Percentiles rank a stretch among this genome's conserved stretches.
Conservation (phyloP, 768 basidiomycete genomes). For the Lentinula sp. region DNA sequence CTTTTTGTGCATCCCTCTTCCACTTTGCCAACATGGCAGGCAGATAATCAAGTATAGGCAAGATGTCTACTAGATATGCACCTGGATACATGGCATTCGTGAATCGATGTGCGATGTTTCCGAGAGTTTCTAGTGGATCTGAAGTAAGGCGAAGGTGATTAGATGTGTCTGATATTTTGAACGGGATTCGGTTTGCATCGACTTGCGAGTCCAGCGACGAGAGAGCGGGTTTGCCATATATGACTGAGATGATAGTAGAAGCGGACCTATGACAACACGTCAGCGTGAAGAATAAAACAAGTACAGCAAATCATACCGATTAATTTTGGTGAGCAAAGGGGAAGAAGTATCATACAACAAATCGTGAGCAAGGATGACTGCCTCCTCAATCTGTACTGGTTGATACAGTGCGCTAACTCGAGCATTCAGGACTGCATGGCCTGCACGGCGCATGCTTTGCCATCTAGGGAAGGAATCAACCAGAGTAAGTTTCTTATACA, state of each 20-base stretch:
- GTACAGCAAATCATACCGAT: not conserved
- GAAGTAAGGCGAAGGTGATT: not conserved
- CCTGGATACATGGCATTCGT: not conserved
- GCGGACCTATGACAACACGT: not conserved
- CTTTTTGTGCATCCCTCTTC: constrained; percentile 3
- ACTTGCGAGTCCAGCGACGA: not conserved
- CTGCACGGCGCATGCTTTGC: not conserved
- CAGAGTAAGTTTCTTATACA: too few species aligned
- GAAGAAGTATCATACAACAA: not conserved
- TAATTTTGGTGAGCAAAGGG: not conserved
- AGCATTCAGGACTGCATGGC: not conserved
- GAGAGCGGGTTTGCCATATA: constrained; percentile 11
- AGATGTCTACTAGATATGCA: not conserved
- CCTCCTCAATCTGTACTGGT: not conserved
- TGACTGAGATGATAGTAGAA: not conserved
- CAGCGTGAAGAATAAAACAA: too few species aligned
- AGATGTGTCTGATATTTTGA: not conserved
- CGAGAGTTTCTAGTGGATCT: not conserved
- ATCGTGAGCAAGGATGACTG: not conserved
- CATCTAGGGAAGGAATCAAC: not conserved
- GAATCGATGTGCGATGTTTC: not conserved
- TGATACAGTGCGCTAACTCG: not conserved
- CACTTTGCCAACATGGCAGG: constrained; percentile 3
- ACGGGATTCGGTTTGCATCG: not conserved
- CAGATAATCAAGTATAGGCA: constrained; percentile 5